Evolutionary conservation across 352 stramenopile species (phyloP), one percentile per base, ranked within the genome.

Genomic region (Thalassiosira hispida): DNA sequence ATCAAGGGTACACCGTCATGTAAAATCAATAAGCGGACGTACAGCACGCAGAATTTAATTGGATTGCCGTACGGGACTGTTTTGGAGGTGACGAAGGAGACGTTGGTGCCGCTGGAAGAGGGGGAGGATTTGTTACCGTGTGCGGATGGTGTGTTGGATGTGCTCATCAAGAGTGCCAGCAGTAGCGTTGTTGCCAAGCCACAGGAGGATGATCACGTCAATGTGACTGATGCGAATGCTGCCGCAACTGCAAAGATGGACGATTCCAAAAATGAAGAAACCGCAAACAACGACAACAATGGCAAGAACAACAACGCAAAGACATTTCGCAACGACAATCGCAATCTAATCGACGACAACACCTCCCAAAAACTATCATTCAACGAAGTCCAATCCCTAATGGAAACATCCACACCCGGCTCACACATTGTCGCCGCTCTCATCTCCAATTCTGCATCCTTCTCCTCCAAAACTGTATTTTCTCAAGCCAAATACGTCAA

Each of bases 401-500:
- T 79, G 64, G 49, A 49, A 4, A 77, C 71, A 8, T 73, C 61
- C 38, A 70, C 84, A 16, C 55, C 66, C n/a, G 88, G 87, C 0
- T 80, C 80, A 5, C 52, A 89, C 29, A 92, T 98, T 75, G 96
- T 98, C 55, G 86, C 95, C 46, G 94, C 96, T 38, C 81, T 98
- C 18, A 95, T 98, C 52, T 92, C 97, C 77, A 98, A 98, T 85
- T 98, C 94, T 59, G 93, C 95, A 33, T 98, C 96, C 52, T 98
- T 97, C 90, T 87, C 95, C 38, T 88, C 91, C 73, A 98, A 98
- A 87, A 98, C 96, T 1, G 94, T 97, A 60, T 98, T 98, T 59
- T 97, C 94, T 62, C 97, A 98, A 86, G 95, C 97, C 72, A 98
- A 98, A 72, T 98, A 98, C 84, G 93, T 98, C 51, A 96, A 95